Base-by-base conservation (phyloP, 78 protist species). In the Acrasis kona region DNA sequence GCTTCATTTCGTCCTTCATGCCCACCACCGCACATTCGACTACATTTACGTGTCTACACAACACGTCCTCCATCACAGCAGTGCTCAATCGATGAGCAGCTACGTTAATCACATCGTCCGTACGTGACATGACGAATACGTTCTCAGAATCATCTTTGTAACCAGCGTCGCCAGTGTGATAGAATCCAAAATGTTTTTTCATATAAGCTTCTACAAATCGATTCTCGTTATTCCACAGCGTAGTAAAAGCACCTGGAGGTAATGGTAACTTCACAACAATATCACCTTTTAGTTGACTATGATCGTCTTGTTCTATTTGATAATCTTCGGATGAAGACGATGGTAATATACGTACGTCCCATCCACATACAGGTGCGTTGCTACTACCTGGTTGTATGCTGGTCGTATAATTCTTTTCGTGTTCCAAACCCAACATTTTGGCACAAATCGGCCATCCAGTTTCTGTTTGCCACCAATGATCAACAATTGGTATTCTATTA, bases 71-170 rank as follows among this genome's bases (percentile, higher is more conserved):
- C 19, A 93, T 75, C 34, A 38, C 50, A 10, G 88, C 85, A 5
- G 92, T 82, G 9, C 91, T 79, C 10, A 93, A 64, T 19, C 95
- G 76, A 36, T 91, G 93, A 10, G 89, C 95, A 10, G 90, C 86
- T 29, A 82, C 85, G 65, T 93, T 93, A 84, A 93, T 89, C 29
- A 91, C 73, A 42, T 93, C 97, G 30, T 93, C 97, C 2, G 87
- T 85, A 10, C 97, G 71, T 10, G 87, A 39, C 81, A 87, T 77
- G 9, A 92, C 64, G 65, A 31, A 39, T 12, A 79, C 39, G 42
- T 84, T 85, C 7, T 88, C 90, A 1, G 85, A 85, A 0, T 70
- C 75, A 10, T 71, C 83, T 3, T 31, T 1, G 38, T 30, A 41
- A 4, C 89, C 92, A 3, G 93, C 81, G 57, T 92, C 92, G 12